Evolutionary conservation across 2,329 filamentous ascomycete genomes (phyloP), one percentile per base, ranked within the genome.

Genomic region (Aspergillus quadricinctus): DNA sequence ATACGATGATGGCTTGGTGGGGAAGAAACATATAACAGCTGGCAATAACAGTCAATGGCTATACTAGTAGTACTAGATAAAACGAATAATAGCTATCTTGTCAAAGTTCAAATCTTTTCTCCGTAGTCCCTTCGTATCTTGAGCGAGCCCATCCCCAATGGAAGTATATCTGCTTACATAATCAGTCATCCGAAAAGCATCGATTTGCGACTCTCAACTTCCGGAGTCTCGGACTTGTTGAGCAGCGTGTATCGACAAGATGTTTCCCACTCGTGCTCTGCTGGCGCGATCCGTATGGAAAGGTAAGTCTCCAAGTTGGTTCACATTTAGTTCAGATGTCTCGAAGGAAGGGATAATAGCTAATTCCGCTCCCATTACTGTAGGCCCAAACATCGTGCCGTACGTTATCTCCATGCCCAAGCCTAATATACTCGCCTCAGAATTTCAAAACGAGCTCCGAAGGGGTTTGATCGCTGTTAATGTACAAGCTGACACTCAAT

Each of bases 271-370:
- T 65, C 80, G 85, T 69, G 80, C 79, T 67, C 81, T 90, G 19
- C 72, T 89, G 40, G 86, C 86, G 77, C 87, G 90, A 66, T 94
- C 90, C 50, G 87, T 92, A 69, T 95, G 90, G 90, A 95, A 95
- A 82, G 90, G 90, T 92, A 75, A 64, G 76, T 57, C 11, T 25
- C 14, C n/a, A 10, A 11, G 43, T 40, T 37, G n/a, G 1, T 4
- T 25, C 4, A 3, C 9, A 7, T 1, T 10, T n/a, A 27, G 19
- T 21, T 7, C 8, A 3, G 41, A n/a, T 41, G 14, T 25, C 43
- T 23, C 21, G 21, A 23, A 46, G 5, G 43, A 46, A 46, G 9
- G 21, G 3, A 50, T 11, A 21, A 31, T 37, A 37, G 48, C 54
- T 59, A 57, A 66, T 52, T 48, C 19, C 40, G 23, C 21, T 19